Percentiles rank a stretch among this genome's conserved stretches.
These are phyloP conservation scores for Apiotrichum gamsii DNA, from an alignment of 1,284 basidiomycete species.

Conservation along the genomic window DNA sequence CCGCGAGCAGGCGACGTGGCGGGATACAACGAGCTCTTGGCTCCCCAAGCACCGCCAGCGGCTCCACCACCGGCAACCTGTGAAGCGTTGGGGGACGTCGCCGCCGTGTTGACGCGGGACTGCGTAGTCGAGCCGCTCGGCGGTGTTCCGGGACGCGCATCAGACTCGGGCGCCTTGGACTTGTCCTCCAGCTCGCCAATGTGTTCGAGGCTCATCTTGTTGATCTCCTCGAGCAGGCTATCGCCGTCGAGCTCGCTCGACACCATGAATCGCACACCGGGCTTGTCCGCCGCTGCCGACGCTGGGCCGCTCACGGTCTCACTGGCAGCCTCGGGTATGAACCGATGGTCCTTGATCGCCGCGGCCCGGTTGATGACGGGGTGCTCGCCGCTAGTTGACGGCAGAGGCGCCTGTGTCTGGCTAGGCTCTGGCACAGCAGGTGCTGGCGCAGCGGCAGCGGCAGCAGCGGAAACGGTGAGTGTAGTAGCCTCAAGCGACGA, in stretches of 20 bases:
- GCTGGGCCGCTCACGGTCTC: not conserved
- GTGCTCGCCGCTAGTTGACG: not conserved
- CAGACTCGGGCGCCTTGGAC: slow-evolving; percentile 9
- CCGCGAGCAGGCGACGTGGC: slow-evolving; percentile 23
- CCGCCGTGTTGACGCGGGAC: slow-evolving; percentile 10
- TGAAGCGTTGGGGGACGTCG: slow-evolving; percentile 20
- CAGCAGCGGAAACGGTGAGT: not conserved
- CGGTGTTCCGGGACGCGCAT: slow-evolving; percentile 33
- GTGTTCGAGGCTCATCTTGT: slow-evolving; percentile 46
- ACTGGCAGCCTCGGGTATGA: not conserved
- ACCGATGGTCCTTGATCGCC: slow-evolving; percentile 1
- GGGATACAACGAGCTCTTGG: slow-evolving; percentile 25
- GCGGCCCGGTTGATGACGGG: not conserved
- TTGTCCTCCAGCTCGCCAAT: slow-evolving; percentile 33
- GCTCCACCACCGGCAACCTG: too few species aligned
- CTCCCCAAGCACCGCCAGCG: slow-evolving; percentile 24
- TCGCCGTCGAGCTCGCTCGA: slow-evolving; percentile 46
- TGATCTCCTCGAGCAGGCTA: slow-evolving; percentile 45
- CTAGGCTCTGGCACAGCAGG: not conserved
- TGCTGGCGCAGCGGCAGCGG: not conserved
- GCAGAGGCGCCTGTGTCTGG: not conserved
- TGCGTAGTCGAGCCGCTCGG: slow-evolving; percentile 13
- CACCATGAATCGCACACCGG: slow-evolving; percentile 42
- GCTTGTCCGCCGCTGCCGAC: slow-evolving; percentile 3
- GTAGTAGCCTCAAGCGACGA: not conserved